Evolutionary conservation across 2,329 filamentous ascomycete genomes (phyloP), one percentile per base, ranked within the genome.

Genomic region (Sphaerostilbella broomeana): DNA sequence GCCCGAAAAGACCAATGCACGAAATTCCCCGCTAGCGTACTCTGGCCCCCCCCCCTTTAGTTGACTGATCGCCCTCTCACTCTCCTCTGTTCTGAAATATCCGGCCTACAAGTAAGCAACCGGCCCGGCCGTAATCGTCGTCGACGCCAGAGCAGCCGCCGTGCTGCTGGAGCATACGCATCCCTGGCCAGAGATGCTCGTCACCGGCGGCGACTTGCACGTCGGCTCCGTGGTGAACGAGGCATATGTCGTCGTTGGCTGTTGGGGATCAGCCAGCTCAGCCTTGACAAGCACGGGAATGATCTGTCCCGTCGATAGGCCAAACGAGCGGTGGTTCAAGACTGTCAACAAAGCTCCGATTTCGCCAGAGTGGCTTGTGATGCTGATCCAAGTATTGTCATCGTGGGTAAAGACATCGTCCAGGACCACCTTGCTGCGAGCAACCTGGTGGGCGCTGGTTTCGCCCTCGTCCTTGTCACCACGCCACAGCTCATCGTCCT

Each of bases 271-370:
- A 1, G 64, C 42, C 29, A 64, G 70, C 48, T 74, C 67, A 1
- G 73, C 78, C 58, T 73, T 77, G 22, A 86, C 73, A 1, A 86
- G 66, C 3, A 82, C 77, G 0, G 81, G 80, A 19, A 86, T 80
- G 6, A 81, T 72, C 42, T 78, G 73, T 7, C 82, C 81, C 0
- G 82, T 86, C n/a, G 65, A 66, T 10, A 86, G 63, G 3, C 63
- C 57, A 54, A 85, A 86, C 3, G 60, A 47, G n/a, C 72, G 69
- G 51, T 86, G 81, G 35, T 72, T 70, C 4, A 84, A 59, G 0
- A 77, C 77, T 36, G 63, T 51, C 3, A 80, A 64, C 17, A 77
- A 58, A 38, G 61, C 66, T 9, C 52, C 52, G 48, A 79, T 77
- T 51, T 75, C 69, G 5, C 77, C 78, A 15, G 69, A 73, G 58